phyloP scores from a whole-genome alignment of 2,329 filamentous ascomycete genomes.

The Colletotrichum navitas region DNA sequence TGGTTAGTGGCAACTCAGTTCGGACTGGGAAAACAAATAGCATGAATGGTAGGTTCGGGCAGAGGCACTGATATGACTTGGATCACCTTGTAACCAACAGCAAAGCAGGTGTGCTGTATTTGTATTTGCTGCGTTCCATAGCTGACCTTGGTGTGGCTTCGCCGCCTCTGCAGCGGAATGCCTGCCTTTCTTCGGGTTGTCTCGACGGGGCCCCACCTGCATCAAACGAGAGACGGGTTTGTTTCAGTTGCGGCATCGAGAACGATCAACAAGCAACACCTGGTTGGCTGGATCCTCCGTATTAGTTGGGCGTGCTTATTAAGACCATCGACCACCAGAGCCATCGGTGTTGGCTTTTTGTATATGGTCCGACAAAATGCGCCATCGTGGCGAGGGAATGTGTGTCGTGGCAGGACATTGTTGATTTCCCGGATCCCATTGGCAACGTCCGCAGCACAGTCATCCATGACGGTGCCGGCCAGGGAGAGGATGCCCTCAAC shows the following conservation, averaged over 20 bases:
- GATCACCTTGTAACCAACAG: constrained; percentile 19
- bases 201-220: constrained; percentile 27
- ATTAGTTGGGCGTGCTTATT: constrained; percentile 12
- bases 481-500: neutral
- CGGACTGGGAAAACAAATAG: neutral
- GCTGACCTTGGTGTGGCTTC: constrained; percentile 1
- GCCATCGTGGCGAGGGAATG: constrained; percentile 29
- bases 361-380: constrained; percentile 23
- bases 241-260: constrained; percentile 36
- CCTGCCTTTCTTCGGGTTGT: constrained; percentile 16
- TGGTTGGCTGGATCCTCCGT: constrained; percentile 1
- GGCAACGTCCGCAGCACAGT: neutral
- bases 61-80: neutral
- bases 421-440: neutral
- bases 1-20: neutral
- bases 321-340: constrained; percentile 1
- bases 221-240: constrained; percentile 21
- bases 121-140: neutral
- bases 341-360: constrained; percentile 3
- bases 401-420: neutral
- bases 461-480: constrained; percentile 14
- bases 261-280: constrained; percentile 8
- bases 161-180: constrained; percentile 14
- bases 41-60: neutral
- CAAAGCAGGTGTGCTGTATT: neutral